phyloP scores from a whole-genome alignment of 2,329 filamentous ascomycete genomes.

The Neospermospora avenae region DNA sequence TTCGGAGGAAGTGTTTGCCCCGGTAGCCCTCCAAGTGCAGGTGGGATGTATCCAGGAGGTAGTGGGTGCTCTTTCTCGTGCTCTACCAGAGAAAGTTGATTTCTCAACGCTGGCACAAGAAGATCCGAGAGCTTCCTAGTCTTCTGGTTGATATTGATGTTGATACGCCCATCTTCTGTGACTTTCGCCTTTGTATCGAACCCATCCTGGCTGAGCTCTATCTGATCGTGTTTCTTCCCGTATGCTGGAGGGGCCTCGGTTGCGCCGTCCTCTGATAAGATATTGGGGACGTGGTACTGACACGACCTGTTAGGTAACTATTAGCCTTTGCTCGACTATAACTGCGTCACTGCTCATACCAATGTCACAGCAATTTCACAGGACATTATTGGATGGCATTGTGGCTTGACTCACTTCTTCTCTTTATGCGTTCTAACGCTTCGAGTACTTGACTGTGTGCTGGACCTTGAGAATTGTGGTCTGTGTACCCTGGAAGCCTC shows the following conservation, averaged over 20 bases:
- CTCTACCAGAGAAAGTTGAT: constrained; percentile 42
- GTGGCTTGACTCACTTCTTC: constrained; percentile 18
- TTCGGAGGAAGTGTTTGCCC: constrained; percentile 55
- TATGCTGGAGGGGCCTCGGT: constrained; percentile 50
- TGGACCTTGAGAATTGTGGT: constrained; percentile 15
- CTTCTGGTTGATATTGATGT: constrained; percentile 76
- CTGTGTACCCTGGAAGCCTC: constrained; percentile 8
- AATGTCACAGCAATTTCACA: no score
- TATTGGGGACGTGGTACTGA: constrained; percentile 24
- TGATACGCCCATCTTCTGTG: constrained; percentile 71
- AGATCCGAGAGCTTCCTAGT: constrained; percentile 63
- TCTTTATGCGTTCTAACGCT: neutral
- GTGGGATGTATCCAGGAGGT: constrained; percentile 68
- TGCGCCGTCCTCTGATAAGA: constrained; percentile 11
- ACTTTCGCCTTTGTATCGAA: constrained; percentile 60
- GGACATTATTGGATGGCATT: no score
- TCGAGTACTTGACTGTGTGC: constrained; percentile 6
- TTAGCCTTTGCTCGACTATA: constrained; percentile 3
- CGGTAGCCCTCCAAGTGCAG: constrained; percentile 64
- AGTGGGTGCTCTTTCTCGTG: constrained; percentile 49
- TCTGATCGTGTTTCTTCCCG: constrained; percentile 52
- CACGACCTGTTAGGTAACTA: constrained; percentile 12
- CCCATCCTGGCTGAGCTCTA: constrained; percentile 59
- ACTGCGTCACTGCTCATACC: no score
- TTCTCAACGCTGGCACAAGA: constrained; percentile 61